Evolutionary conservation across 805 yeast genomes (phyloP).

Genomic region (Candida sakaeoensis): DNA sequence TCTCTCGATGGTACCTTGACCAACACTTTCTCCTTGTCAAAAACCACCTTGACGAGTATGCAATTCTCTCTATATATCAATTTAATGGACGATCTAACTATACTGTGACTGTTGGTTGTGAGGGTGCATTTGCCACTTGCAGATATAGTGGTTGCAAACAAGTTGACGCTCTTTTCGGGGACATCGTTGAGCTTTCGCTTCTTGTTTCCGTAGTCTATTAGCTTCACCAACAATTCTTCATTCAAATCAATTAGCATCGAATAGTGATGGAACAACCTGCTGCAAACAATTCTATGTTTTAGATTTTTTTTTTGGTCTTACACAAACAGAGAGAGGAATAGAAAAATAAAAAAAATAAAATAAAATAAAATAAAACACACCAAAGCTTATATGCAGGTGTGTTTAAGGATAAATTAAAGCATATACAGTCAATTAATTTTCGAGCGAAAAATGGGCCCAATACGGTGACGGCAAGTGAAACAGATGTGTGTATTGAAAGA

Average conservation of each 20-base stretch:
- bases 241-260: constrained; percentile 1
- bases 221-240: not conserved
- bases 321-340: not conserved
- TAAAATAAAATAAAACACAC: too few relatives aligned
- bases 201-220: not conserved
- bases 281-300: not conserved
- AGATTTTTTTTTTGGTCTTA: not conserved
- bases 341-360: too few relatives aligned
- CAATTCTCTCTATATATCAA: not conserved
- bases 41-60: constrained; percentile 8
- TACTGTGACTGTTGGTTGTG: not conserved
- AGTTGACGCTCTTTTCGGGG: not conserved
- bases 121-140: not conserved
- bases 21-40: not conserved
- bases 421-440: not conserved
- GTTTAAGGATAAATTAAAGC: too few relatives aligned
- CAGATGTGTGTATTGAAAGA: too few relatives aligned
- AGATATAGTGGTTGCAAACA: not conserved
- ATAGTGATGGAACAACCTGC: not conserved
- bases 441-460: too few relatives aligned
- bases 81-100: not conserved
- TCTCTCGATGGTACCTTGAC: constrained; percentile 1
- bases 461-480: too few relatives aligned
- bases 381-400: too few relatives aligned
- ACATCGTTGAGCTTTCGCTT: not conserved